Percentiles rank a stretch among this genome's conserved stretches.
These are phyloP conservation scores for Porcisia deanei DNA, from an alignment of 208 protist species.

Conservation along the genomic window DNA sequence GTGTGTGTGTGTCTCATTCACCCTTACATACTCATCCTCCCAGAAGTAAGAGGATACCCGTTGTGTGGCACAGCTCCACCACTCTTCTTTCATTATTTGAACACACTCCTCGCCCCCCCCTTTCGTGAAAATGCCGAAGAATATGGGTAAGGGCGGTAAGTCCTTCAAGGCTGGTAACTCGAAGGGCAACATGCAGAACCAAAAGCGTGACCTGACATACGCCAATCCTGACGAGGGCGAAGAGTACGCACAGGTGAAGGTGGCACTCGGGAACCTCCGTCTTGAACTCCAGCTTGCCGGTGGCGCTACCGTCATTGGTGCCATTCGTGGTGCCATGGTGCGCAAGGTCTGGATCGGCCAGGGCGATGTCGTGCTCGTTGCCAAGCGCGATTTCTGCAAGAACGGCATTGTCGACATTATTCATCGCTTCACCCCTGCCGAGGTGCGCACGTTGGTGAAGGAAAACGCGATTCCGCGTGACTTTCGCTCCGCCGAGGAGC, in stretches of 20 bases:
- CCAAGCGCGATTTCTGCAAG: slow-evolving; percentile 78
- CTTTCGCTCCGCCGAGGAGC: slow-evolving; percentile 77
- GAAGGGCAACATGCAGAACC: slow-evolving; percentile 94
- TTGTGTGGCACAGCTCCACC: not conserved
- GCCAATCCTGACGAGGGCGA: slow-evolving; percentile 95
- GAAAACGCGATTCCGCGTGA: slow-evolving; percentile 82
- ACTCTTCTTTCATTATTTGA: not conserved
- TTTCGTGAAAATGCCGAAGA: slow-evolving; percentile 87
- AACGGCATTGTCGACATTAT: slow-evolving; percentile 89
- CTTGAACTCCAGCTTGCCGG: slow-evolving; percentile 92
- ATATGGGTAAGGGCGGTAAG: slow-evolving; percentile 96
- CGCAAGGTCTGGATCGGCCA: slow-evolving; percentile 82
- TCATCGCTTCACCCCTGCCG: slow-evolving; percentile 66
- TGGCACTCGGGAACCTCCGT: slow-evolving; percentile 97
- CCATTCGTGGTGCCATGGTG: slow-evolving; percentile 86
- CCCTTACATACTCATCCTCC: not conserved
- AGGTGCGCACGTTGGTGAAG: slow-evolving; percentile 81
- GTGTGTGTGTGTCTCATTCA: not conserved
- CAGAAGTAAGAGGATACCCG: too few species aligned
- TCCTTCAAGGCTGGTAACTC: slow-evolving; percentile 95
- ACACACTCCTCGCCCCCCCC: too few species aligned
- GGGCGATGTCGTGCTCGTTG: slow-evolving; percentile 82
- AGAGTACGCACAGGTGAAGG: slow-evolving; percentile 98
- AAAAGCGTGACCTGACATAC: slow-evolving; percentile 97
- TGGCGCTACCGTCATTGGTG: slow-evolving; percentile 76